Evolutionary conservation across 83 land plant species (phyloP), one percentile per base, ranked within the genome.

Genomic region (Thuja plicata): DNA sequence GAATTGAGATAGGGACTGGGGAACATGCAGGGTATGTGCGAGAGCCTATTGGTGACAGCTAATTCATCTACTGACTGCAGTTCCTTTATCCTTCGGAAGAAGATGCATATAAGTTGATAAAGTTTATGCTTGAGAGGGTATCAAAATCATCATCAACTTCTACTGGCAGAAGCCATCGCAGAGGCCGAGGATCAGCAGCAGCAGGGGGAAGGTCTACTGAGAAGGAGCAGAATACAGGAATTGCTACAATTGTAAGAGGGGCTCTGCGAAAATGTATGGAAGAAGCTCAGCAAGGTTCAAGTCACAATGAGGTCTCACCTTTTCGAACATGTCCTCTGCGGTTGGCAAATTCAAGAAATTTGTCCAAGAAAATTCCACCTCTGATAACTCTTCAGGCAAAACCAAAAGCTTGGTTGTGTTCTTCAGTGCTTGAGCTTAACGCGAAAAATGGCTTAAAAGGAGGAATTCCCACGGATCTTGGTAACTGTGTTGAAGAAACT

Each of bases 11-110:
- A 66, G 89, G 89, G 48, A 86, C 37, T 86, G 87, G 87, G 40
- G 24, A 86, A 86, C 76, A 83, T 84, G 77, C 45, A 90, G 86
- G 85, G 88, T 43, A 86, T 70, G 50, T 87, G 87, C 91, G 84
- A 88, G 90, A 71, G 71, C 71, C 77, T 83, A 40, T n/a, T 90
- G 87, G 78, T 89, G 90, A 89, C 79, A 84, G 60, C 54, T 73
- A 50, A 80, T 41, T 90, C 90, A 24, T 90, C 70, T 84, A 80
- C 85, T 90, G 90, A 82, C 43, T 91, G 92, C 98, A 96, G 97
- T 95, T 97, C 88, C 90, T 97, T 55, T 96, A 97, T 87, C 98
- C 98, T 55, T 93, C 96, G 24, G 94, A 93, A 89, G 95, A 91
- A 73, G 96, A 95, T 77, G 92, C 92, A 90, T 95, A 94, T 83